These are phyloP conservation scores for Fomitopsis pulvina DNA, from an alignment of 768 basidiomycete species.

Conservation along the genomic window DNA sequence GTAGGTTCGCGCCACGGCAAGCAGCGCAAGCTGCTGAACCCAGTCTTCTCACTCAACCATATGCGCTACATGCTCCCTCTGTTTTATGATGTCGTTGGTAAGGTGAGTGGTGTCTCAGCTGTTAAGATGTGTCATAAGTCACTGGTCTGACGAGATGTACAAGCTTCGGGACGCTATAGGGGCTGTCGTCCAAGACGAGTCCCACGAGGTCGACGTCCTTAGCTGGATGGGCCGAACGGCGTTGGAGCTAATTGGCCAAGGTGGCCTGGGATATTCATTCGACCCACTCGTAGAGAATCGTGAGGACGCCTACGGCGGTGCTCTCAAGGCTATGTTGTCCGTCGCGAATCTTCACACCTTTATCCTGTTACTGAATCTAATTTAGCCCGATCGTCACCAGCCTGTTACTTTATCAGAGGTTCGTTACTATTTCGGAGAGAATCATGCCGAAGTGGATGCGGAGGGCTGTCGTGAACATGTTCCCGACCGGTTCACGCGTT, in stretches of 20 bases:
- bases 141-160: neutral
- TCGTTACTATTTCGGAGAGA: constrained; percentile 5
- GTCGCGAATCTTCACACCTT: constrained; percentile 17
- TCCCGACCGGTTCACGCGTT: constrained; percentile 11
- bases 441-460: neutral
- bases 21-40: constrained; percentile 24
- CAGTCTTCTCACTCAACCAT: constrained; percentile 15
- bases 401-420: constrained; percentile 25
- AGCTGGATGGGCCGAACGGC: constrained; percentile 21
- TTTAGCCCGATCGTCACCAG: constrained; percentile 25
- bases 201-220: constrained; percentile 16
- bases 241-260: constrained; percentile 36
- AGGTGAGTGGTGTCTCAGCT: constrained; percentile 10
- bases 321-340: constrained; percentile 22
- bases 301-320: constrained; percentile 2
- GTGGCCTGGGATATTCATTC: constrained; percentile 36
- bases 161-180: constrained; percentile 6
- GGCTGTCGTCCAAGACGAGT: neutral
- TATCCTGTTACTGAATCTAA: constrained; percentile 21
- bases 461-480: neutral
- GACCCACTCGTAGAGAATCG: constrained; percentile 28
- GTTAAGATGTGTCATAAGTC: neutral
- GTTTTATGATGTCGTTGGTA: constrained; percentile 10
- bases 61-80: constrained; percentile 14
- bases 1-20: constrained; percentile 13